Evolutionary conservation across 768 basidiomycete species (phyloP).

Genomic region (Tylopilus sp.): DNA sequence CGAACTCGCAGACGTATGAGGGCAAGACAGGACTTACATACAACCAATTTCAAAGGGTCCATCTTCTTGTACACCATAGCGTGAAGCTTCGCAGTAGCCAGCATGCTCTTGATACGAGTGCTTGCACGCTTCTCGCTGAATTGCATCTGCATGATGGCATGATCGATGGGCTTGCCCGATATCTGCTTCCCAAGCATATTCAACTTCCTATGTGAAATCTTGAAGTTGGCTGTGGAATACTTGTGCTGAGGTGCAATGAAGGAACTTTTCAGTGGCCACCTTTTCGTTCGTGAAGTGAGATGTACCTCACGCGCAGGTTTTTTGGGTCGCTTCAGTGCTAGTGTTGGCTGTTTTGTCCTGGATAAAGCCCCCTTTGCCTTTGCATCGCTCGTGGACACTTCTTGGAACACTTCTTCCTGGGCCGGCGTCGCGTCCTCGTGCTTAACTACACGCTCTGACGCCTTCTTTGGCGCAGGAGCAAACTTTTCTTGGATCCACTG

Average conservation of each 20-base stretch:
- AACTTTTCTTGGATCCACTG: constrained; percentile 64
- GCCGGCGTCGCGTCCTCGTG: constrained; percentile 23
- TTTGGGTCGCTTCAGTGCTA: constrained; percentile 16
- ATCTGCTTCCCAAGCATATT: constrained; percentile 87
- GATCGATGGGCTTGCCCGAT: constrained; percentile 87
- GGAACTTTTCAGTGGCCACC: constrained; percentile 5
- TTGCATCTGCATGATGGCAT: constrained; percentile 94
- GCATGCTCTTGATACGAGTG: constrained; percentile 81
- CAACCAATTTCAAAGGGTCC: constrained; percentile 65
- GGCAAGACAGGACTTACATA: constrained; percentile 51
- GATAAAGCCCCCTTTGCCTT: constrained; percentile 9
- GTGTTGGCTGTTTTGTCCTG: constrained; percentile 17
- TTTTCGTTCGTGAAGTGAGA: background rate
- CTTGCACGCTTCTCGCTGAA: constrained; percentile 93
- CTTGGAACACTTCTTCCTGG: constrained; percentile 47
- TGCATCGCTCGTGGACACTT: constrained; percentile 14
- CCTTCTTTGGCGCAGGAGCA: constrained; percentile 42
- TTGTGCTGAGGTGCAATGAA: constrained; percentile 60
- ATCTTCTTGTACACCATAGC: constrained; percentile 77
- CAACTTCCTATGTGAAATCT: constrained; percentile 90
- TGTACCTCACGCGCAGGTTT: constrained; percentile 30
- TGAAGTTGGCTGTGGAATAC: constrained; percentile 90
- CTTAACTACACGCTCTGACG: constrained; percentile 41
- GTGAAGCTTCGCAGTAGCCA: constrained; percentile 83
- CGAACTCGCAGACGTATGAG: background rate